Evolutionary conservation across 2,329 filamentous ascomycete genomes (phyloP), one percentile per base, ranked within the genome.

Genomic region (Pseudogymnoascus verrucosus): DNA sequence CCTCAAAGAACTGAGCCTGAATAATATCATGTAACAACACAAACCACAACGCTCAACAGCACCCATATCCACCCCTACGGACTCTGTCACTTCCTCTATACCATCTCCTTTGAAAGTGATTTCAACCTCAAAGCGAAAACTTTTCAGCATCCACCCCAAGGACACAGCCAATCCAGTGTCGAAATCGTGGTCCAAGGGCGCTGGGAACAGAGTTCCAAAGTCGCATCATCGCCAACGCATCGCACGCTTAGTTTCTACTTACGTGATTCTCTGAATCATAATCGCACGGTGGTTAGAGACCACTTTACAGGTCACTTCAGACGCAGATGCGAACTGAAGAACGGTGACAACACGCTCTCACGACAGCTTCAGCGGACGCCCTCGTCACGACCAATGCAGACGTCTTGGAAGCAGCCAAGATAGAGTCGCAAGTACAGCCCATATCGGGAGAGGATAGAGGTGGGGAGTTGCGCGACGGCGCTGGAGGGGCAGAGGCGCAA

Each of bases 351-450:
- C 5, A 57, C 51, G 51, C 26, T 36, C 28, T 57, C 16, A 57
- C 51, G 51, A 57, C 51, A 57, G 51, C 51, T 57, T 57, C 51
- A 57, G 28, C 28, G 11, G 51, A 57, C 51, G 51, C 51, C 8
- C 47, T 57, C 51, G 51, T 34, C 51, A 34, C 51, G 51, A 57
- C 59, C 59, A 40, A 61, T 61, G 59, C 59, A 61, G 59, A 40
- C 39, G 14, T 12, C 39, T 31, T 14, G 26, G 39, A 39, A 68
- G 61, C 67, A 71, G 71, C 68, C 71, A 74, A 71, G 68, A 74
- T 74, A 73, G 72, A 72, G 69, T 71, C 71, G 68, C 69, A 67
- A 66, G 68, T 67, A 66, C 67, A 64, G 63, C 64, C 54, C 60
- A 69, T 66, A 63, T 63, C 62, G 59, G 69, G 64, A 68, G 69